Evolutionary conservation across 768 basidiomycete species (phyloP), one percentile per base, ranked within the genome.

Genomic region (Macrolepiota dolichaula): DNA sequence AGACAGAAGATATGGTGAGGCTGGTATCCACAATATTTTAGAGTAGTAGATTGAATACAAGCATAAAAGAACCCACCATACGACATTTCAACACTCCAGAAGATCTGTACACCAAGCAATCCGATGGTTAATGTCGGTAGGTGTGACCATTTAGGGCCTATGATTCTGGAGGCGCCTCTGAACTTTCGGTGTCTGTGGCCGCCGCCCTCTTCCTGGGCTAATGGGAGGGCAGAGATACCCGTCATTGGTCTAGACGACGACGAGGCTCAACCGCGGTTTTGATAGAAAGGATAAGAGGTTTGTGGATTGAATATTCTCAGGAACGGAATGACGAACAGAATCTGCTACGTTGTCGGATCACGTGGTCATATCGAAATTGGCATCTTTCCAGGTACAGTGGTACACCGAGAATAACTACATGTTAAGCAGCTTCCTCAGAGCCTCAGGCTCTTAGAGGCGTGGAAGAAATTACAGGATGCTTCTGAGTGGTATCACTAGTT

Each of bases 51-150:
- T 9, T 29, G 2, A 40, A 10, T 11, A 11, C 25, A 24, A 29
- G 3, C 19, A 52, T 11, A 53, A 67, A 37, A 57, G 75, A 13
- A 67, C 76, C 38, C 36, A 79, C 91, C 93, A 63, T 96, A 95
- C 0, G 92, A 89, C 92, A 97, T 95, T 69, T 97, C 95, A 12
- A 96, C 88, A 1, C 89, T 90, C 96, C 96, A 97, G 51, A 96
- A 84, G 62, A 94, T 85, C 71, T 93, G 91, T 0, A 96, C 86
- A 5, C 95, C 95, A 2, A 94, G 73, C 55, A 96, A 74, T 0
- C 92, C 90, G 6, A 94, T 68, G 0, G 94, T 96, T 40, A 96
- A 72, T 2, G 81, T 78, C 0, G 91, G 89, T 27, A 91, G 72
- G 51, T 83, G 85, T 0, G 81, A 70, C 86, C 87, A 92, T 62